Percentiles rank a stretch among this genome's conserved stretches.
Evolutionary conservation across 306 rosid species (phyloP).

Genomic region (Vachellia pachyceras): DNA sequence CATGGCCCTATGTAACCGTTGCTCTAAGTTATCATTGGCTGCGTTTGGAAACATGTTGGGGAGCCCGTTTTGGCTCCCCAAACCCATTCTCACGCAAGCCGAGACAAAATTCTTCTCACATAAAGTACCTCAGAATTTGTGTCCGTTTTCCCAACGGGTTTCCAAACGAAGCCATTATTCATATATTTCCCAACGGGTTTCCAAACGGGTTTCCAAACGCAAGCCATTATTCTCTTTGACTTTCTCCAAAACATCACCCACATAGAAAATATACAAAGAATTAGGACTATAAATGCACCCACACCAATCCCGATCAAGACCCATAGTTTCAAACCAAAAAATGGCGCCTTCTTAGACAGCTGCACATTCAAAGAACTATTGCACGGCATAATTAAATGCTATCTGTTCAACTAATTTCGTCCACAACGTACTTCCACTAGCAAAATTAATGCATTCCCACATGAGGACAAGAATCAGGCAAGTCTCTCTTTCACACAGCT

Average conservation of each 20-base stretch:
- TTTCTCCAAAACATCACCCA: slow-evolving; percentile 86
- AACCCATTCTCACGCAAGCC: no score
- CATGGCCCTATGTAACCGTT: slow-evolving; percentile 93
- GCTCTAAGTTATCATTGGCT: slow-evolving; percentile 97
- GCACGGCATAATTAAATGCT: slow-evolving; percentile 59
- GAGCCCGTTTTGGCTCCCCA: slow-evolving; percentile 66
- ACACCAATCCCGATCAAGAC: slow-evolving; percentile 80
- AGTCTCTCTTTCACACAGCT: slow-evolving; percentile 34
- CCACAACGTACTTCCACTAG: slow-evolving; percentile 42
- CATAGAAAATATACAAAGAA: slow-evolving; percentile 71
- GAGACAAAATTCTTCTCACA: no score
- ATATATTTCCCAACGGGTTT: no score
- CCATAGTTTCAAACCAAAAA: slow-evolving; percentile 86
- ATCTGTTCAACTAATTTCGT: slow-evolving; percentile 38
- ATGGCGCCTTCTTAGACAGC: slow-evolving; percentile 68
- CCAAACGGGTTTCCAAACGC: no score
- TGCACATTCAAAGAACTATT: slow-evolving; percentile 63
- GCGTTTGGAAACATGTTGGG: no score
- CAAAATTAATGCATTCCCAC: slow-evolving; percentile 56
- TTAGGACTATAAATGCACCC: slow-evolving; percentile 80
- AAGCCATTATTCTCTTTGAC: slow-evolving; percentile 73
- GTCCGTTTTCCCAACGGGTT: no score
- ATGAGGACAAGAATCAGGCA: slow-evolving; percentile 48
- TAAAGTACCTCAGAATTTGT: no score
- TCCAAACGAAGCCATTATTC: no score